Evolutionary conservation across 768 basidiomycete species (phyloP).

Genomic region (Dentipellis fragilis): DNA sequence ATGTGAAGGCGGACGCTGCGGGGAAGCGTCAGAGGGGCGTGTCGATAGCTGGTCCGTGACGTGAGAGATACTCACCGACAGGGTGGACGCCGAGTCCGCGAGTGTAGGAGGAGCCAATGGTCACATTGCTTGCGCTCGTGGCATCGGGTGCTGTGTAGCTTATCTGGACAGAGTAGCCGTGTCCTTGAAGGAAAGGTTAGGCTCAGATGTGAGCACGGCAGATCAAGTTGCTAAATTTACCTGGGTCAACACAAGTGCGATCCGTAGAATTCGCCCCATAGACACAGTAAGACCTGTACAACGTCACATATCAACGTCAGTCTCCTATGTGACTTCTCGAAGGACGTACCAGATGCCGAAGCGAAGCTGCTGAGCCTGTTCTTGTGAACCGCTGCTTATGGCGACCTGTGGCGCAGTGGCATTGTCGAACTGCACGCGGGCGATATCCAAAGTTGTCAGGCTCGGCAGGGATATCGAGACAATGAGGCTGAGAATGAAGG

Average conservation of each 20-base stretch:
- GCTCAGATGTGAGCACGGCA: neutral
- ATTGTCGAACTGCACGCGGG: slow-evolving; percentile 40
- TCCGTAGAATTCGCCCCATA: slow-evolving; percentile 33
- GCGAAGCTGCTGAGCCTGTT: slow-evolving; percentile 26
- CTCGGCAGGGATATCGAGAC: slow-evolving; percentile 65
- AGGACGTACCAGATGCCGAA: slow-evolving; percentile 57
- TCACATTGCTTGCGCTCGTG: slow-evolving; percentile 19
- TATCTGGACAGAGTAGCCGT: slow-evolving; percentile 44
- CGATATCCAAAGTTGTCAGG: slow-evolving; percentile 57
- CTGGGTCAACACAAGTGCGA: slow-evolving; percentile 37
- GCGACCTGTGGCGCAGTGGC: slow-evolving; percentile 15
- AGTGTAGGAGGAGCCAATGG: slow-evolving; percentile 54
- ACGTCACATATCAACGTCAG: neutral
- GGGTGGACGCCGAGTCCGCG: slow-evolving; percentile 68
- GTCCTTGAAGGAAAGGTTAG: slow-evolving; percentile 23
- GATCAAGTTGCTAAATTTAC: slow-evolving; percentile 22
- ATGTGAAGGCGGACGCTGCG: slow-evolving; percentile 40
- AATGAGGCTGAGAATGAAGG: slow-evolving; percentile 58
- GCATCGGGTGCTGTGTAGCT: slow-evolving; percentile 18
- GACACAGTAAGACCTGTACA: slow-evolving; percentile 47
- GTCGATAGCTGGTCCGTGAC: neutral
- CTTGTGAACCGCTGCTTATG: slow-evolving; percentile 9
- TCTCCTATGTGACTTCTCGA: neutral
- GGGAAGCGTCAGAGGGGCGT: neutral
- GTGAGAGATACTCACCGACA: slow-evolving; percentile 35